phyloP scores from a whole-genome alignment of 192 early-diverging fungal genomes.

The Umbelopsis isabellina region DNA sequence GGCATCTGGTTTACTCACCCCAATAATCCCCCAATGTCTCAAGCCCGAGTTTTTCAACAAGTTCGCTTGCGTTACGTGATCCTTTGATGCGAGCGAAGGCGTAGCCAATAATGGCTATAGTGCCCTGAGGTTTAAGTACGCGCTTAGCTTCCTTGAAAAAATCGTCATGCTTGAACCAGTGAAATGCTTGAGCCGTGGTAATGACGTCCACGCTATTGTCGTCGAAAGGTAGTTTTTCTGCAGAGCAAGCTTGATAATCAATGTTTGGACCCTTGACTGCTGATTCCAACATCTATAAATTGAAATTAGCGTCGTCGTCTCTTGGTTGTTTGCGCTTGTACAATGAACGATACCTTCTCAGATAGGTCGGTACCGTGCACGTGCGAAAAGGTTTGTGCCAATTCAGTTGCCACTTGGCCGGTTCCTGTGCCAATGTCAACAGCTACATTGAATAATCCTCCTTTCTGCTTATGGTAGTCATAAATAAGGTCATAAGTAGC shows the following conservation, averaged over 20 bases:
- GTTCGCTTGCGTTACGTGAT: constrained; percentile 34
- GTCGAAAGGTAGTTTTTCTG: constrained; percentile 42
- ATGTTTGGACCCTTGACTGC: constrained; percentile 47
- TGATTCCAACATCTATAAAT: constrained; percentile 41
- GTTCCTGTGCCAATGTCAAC: constrained; percentile 62
- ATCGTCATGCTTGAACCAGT: constrained; percentile 59
- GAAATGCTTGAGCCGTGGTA: constrained; percentile 50
- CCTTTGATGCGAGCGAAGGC: constrained; percentile 42
- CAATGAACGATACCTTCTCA: background rate
- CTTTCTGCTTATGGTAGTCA: constrained; percentile 43
- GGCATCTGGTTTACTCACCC: constrained; percentile 24
- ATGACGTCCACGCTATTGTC: constrained; percentile 47
- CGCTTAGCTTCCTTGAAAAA: constrained; percentile 62
- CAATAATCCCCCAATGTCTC: constrained; percentile 46
- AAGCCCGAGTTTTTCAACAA: constrained; percentile 32
- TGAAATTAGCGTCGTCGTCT: background rate
- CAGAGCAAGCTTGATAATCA: constrained; percentile 42
- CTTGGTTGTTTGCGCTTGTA: background rate
- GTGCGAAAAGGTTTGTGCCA: constrained; percentile 51
- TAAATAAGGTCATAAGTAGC: constrained; percentile 39
- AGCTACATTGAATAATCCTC: constrained; percentile 45
- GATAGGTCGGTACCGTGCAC: constrained; percentile 53
- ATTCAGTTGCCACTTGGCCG: constrained; percentile 51
- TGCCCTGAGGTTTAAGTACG: constrained; percentile 64
- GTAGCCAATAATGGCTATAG: constrained; percentile 59